phyloP scores from a whole-genome alignment of 169 alveolate species.

The Sarcocystis neurona region DNA sequence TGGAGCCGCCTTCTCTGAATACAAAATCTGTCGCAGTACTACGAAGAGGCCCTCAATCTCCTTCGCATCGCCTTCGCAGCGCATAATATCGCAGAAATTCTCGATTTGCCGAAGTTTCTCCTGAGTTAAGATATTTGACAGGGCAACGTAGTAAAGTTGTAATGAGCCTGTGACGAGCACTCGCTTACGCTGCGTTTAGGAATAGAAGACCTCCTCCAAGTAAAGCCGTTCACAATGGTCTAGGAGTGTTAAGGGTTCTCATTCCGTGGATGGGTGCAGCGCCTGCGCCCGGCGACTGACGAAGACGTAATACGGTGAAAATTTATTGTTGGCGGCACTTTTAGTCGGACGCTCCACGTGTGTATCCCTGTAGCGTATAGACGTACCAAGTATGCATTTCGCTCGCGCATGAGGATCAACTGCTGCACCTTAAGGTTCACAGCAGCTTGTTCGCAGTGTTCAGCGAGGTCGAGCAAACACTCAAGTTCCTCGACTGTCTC shows the following conservation, averaged over 20 bases:
- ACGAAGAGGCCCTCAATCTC: neutral
- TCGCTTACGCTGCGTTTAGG: neutral
- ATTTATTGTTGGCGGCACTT: no score
- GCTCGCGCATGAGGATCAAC: slow-evolving; percentile 22
- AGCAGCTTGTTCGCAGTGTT: slow-evolving; percentile 11
- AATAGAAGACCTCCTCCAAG: no score
- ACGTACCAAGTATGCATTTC: slow-evolving; percentile 31
- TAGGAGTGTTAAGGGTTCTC: no score
- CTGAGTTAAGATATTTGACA: neutral
- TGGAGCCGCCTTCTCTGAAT: slow-evolving; percentile 17
- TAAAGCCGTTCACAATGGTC: no score
- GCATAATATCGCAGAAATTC: neutral
- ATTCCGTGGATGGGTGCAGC: no score
- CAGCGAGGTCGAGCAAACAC: neutral
- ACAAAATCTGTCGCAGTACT: neutral
- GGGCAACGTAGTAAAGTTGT: no score
- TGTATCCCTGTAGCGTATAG: neutral
- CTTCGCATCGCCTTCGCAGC: neutral
- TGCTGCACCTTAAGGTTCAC: slow-evolving; percentile 12
- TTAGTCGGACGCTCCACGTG: neutral
- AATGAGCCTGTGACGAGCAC: neutral
- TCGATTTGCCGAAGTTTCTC: slow-evolving; percentile 11
- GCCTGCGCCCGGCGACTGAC: no score
- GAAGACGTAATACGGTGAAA: no score
- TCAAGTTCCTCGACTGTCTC: slow-evolving; percentile 1